A percentile compares a stretch with the other conserved stretches of the same genome.
phyloP scores from a whole-genome alignment of 1,139 yeast species.

The Saccharomyces hybrid region DNA sequence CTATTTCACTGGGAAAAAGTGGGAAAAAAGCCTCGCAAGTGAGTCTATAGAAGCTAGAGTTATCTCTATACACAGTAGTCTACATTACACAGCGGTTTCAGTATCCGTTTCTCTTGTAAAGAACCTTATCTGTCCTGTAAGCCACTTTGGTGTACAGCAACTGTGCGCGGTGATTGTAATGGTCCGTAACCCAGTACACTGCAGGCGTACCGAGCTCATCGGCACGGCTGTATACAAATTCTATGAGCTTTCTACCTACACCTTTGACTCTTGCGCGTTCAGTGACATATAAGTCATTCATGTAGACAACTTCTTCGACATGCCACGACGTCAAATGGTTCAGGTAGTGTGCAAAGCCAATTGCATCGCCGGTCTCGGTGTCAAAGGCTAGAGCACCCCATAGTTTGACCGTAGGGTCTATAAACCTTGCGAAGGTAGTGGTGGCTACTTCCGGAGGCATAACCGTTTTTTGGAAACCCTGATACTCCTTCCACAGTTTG shows the following conservation, averaged over 20 bases:
- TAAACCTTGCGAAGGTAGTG: slow-evolving; percentile 35
- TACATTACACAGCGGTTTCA: not conserved
- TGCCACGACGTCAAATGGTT: slow-evolving; percentile 43
- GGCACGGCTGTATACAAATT: slow-evolving; percentile 42
- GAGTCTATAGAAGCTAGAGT: not conserved
- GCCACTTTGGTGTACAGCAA: slow-evolving; percentile 50
- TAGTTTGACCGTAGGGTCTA: slow-evolving; percentile 36
- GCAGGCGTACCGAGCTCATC: slow-evolving; percentile 37
- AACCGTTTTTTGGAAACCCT: slow-evolving; percentile 36
- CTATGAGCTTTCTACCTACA: slow-evolving; percentile 43
- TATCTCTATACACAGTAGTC: not conserved
- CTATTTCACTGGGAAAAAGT: not conserved
- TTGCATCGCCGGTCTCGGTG: slow-evolving; percentile 25
- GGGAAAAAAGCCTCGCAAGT: not conserved
- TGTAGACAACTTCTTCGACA: slow-evolving; percentile 34
- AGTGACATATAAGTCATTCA: slow-evolving; percentile 39
- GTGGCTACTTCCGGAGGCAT: slow-evolving; percentile 30
- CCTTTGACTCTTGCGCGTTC: slow-evolving; percentile 38
- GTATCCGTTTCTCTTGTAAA: not conserved
- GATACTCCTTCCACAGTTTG: slow-evolving; percentile 35
- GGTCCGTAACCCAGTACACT: slow-evolving; percentile 49
- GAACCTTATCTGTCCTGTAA: slow-evolving; percentile 21
- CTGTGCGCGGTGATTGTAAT: slow-evolving; percentile 51
- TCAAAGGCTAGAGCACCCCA: slow-evolving; percentile 38
- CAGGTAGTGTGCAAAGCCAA: slow-evolving; percentile 38